These are phyloP conservation scores for Saccharomyces hybrid DNA, from an alignment of 1,139 yeast species.

Conservation along the genomic window DNA sequence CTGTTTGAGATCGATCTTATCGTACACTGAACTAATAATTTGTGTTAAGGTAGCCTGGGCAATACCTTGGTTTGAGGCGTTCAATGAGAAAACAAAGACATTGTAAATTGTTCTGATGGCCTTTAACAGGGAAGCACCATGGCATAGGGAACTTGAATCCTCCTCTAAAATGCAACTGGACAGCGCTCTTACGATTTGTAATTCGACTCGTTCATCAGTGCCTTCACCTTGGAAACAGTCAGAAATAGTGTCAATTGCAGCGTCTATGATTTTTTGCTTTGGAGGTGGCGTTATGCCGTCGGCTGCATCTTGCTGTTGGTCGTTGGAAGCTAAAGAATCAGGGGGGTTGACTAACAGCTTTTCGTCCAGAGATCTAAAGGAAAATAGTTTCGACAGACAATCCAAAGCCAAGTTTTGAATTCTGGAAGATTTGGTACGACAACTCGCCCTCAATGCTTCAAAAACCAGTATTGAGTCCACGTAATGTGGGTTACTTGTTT, in stretches of 20 bases:
- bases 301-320: constrained; percentile 28
- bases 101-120: constrained; percentile 92
- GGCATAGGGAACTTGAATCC: constrained; percentile 59
- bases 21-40: constrained; percentile 81
- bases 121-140: constrained; percentile 79
- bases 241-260: constrained; percentile 77
- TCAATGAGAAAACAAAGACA: constrained; percentile 76
- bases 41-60: constrained; percentile 96
- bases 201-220: constrained; percentile 79
- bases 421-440: constrained; percentile 44
- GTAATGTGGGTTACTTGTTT: constrained; percentile 8
- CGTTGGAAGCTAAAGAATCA: constrained; percentile 32
- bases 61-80: constrained; percentile 78
- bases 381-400: constrained; percentile 56
- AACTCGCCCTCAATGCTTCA: constrained; percentile 53
- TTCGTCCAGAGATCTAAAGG: constrained; percentile 53
- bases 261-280: constrained; percentile 60
- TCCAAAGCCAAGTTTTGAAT: constrained; percentile 53
- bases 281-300: constrained; percentile 45
- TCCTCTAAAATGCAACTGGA: constrained; percentile 79
- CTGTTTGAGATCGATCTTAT: constrained; percentile 43
- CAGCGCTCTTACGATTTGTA: constrained; percentile 86
- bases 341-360: constrained; percentile 38
- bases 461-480: constrained; percentile 45
- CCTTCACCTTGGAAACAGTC: constrained; percentile 88